Percentiles rank a stretch among this genome's conserved stretches.
Conservation (phyloP, 108 stramenopile species). For the Nitzschia palea region DNA sequence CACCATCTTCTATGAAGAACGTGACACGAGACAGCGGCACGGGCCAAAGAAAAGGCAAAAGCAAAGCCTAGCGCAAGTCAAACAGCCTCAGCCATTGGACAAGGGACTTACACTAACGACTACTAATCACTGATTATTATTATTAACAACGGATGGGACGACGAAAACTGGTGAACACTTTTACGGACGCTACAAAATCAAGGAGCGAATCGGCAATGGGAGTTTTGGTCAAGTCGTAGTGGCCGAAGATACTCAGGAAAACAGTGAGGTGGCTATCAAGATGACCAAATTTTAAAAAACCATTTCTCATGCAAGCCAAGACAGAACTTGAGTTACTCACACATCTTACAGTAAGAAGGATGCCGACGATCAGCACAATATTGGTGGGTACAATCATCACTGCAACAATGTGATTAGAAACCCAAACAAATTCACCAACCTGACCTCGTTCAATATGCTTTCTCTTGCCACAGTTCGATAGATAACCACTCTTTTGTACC, state of each 20-base stretch:
- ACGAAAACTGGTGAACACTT: slow-evolving; percentile 95
- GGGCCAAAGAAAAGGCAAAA: slow-evolving; percentile 58
- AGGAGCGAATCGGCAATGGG: slow-evolving; percentile 96
- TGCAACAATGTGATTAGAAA: too few relatives aligned
- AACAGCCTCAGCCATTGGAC: background rate
- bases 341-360: slow-evolving; percentile 74
- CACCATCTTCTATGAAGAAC: slow-evolving; percentile 87
- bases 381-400: slow-evolving; percentile 56
- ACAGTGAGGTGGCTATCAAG: slow-evolving; percentile 94
- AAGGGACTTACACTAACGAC: slow-evolving; percentile 50
- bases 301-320: slow-evolving; percentile 95
- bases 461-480: slow-evolving; percentile 70
- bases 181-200: slow-evolving; percentile 82
- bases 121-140: too few relatives aligned
- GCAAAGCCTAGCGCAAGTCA: slow-evolving; percentile 9
- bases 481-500: slow-evolving; percentile 87
- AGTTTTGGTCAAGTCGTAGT: slow-evolving; percentile 95
- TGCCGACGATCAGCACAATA: slow-evolving; percentile 81
- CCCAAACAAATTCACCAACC: too few relatives aligned
- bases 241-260: slow-evolving; percentile 69
- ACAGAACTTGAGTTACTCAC: slow-evolving; percentile 94
- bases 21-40: slow-evolving; percentile 65
- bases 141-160: slow-evolving; percentile 97
- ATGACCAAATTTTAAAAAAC: slow-evolving; percentile 97
- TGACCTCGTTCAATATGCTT: background rate